Conservation (phyloP, 208 protist genomes). For the Trypanosoma platydactyli region DNA sequence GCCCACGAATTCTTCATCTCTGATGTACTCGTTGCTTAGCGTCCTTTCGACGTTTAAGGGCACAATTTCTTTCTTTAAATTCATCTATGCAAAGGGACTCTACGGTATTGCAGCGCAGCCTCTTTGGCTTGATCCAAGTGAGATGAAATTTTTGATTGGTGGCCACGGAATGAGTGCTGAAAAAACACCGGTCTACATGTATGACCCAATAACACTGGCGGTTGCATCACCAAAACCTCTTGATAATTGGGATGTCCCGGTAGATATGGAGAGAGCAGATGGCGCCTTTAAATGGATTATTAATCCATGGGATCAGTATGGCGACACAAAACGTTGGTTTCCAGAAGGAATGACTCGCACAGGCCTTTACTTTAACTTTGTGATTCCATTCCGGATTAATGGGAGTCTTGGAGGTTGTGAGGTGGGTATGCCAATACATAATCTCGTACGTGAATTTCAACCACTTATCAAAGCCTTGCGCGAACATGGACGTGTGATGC, state of each 20-base stretch:
- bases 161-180: background rate
- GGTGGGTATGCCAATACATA: conserved; percentile 39
- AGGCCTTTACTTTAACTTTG: conserved; percentile 62
- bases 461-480: conserved; percentile 48
- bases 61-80: conserved; percentile 28
- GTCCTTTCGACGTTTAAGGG: conserved; percentile 21
- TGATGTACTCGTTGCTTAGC: conserved; percentile 26
- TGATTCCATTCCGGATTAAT: conserved; percentile 65
- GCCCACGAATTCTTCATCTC: conserved; percentile 1
- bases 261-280: conserved; percentile 3
- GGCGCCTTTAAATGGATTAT: conserved; percentile 50
- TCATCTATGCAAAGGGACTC: conserved; percentile 7
- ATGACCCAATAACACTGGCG: conserved; percentile 9
- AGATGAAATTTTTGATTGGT: background rate
- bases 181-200: background rate
- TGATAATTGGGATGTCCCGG: conserved; percentile 19
- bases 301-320: conserved; percentile 35
- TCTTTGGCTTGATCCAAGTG: background rate
- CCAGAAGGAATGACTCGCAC: conserved; percentile 12
- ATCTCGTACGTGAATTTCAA: conserved; percentile 40
- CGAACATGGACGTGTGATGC: conserved; percentile 52
- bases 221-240: background rate
- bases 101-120: conserved; percentile 20
- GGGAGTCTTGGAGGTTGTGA: conserved; percentile 44
- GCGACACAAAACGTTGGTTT: conserved; percentile 17